Evolutionary conservation across 176 grass and related monocot species (phyloP), one percentile per base, ranked within the genome.

Genomic region (Tillandsia fasciculata): DNA sequence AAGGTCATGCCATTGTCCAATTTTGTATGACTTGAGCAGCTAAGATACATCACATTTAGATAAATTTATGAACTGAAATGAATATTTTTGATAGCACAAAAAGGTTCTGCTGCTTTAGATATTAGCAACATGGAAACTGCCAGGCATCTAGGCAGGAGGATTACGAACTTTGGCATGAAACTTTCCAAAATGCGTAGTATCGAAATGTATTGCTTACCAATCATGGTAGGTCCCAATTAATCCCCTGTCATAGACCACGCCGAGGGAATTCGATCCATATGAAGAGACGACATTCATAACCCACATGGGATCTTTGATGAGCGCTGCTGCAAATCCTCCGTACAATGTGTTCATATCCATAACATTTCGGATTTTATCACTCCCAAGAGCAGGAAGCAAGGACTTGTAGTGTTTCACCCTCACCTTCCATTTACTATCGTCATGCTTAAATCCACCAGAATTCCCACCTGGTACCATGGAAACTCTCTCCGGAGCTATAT

Each of bases 281-380:
- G 86, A 89, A 66, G 93, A 92, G 57, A 96, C 93, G 27, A 92
- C 86, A 64, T 96, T 96, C 93, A 96, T 96, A 56, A 92, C 93
- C 93, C 93, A 96, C 15, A 92, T 76, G 12, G 92, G 86, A 76
- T 91, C 86, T 63, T 92, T 89, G 70, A 86, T 74, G 24, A 96
- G 68, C 13, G 64, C 68, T 9, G 83, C 79, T 0, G 93, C 86
- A 54, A 96, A 79, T 0, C 93, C 93, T 47, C 83, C 93, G 52
- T 92, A 96, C 3, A 92, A 69, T 0, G 93, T 85, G 74, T 89
- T 90, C 89, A 92, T 96, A 83, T 96, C 93, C 83, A 96, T 96
- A 71, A 96, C 65, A 63, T 92, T 96, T 69, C 88, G 81, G 10
- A 92, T 80, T 64, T 81, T 87, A 85, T 96, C 86, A 66, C 58